Evolutionary conservation across 1,284 basidiomycete species (phyloP).

Genomic region (Boletus mariae): DNA sequence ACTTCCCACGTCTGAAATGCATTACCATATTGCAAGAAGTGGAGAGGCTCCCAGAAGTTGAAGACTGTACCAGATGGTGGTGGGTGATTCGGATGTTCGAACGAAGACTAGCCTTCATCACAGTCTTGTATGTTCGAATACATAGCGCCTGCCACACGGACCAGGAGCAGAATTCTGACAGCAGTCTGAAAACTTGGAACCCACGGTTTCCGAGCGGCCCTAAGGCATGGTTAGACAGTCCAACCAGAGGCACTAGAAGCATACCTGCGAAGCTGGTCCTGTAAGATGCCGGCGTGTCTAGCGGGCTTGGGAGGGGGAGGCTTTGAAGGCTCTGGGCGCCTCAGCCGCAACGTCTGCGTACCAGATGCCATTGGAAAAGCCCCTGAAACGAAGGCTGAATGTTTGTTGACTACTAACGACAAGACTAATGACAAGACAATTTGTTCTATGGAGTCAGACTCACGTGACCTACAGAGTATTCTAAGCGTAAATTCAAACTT

Average conservation of each 20-base stretch:
- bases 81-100: background rate
- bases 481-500: no score
- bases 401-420: no score
- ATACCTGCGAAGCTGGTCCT: slow-evolving; percentile 72
- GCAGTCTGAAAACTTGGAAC: slow-evolving; percentile 80
- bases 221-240: slow-evolving; percentile 27
- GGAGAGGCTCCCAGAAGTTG: slow-evolving; percentile 99
- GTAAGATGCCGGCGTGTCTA: slow-evolving; percentile 64
- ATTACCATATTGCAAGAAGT: slow-evolving; percentile 79
- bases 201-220: slow-evolving; percentile 74
- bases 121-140: slow-evolving; percentile 96
- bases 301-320: slow-evolving; percentile 30
- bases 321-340: slow-evolving; percentile 45
- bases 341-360: slow-evolving; percentile 54
- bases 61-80: slow-evolving; percentile 60
- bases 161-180: slow-evolving; percentile 77
- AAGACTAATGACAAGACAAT: no score
- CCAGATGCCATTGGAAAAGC: slow-evolving; percentile 30
- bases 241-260: slow-evolving; percentile 6
- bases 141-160: slow-evolving; percentile 88
- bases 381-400: background rate
- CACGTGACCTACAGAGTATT: no score
- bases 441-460: no score
- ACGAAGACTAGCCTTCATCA: slow-evolving; percentile 75
- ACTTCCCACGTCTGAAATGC: slow-evolving; percentile 99